A percentile compares a stretch with the other conserved stretches of the same genome.
phyloP scores from a whole-genome alignment of 306 rosid genomes.

The Alnus rubra region DNA sequence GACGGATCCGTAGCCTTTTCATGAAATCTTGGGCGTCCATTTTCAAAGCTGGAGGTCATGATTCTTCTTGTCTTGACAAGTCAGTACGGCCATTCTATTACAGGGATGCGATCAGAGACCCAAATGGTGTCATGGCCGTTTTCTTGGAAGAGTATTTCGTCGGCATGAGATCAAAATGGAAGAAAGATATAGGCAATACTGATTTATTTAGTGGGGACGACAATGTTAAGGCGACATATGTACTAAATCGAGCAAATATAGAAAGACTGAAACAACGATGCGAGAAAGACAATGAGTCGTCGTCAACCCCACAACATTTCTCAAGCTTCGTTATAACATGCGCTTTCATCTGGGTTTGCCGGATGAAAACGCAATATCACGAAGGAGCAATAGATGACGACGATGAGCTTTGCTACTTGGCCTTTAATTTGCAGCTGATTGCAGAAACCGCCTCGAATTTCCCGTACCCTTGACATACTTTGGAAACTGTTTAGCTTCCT shows the following conservation, averaged over 20 bases:
- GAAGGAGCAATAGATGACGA: not conserved
- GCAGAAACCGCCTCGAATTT: slow-evolving; percentile 28
- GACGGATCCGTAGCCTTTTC: slow-evolving; percentile 28
- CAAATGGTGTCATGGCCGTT: slow-evolving; percentile 12
- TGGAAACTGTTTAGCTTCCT: slow-evolving; percentile 41
- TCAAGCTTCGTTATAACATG: slow-evolving; percentile 33
- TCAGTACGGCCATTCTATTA: slow-evolving; percentile 3
- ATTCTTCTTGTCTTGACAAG: not conserved
- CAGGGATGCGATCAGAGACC: slow-evolving; percentile 6
- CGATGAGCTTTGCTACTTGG: not conserved
- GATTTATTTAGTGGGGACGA: not conserved
- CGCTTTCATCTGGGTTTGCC: slow-evolving; percentile 41
- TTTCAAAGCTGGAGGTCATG: not conserved
- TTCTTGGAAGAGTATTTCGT: not conserved
- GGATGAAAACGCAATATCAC: slow-evolving; percentile 12
- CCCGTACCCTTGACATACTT: slow-evolving; percentile 39
- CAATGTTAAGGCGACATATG: slow-evolving; percentile 26
- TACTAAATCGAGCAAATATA: not conserved
- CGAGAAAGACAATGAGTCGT: no score
- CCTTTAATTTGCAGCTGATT: slow-evolving; percentile 39
- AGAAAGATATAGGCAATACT: not conserved
- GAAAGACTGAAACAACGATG: no score
- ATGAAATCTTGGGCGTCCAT: slow-evolving; percentile 39
- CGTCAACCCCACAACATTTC: not conserved
- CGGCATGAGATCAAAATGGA: not conserved